Base-by-base conservation (phyloP, 768 basidiomycete species). In the Coprinopsis marcescibilis region DNA sequence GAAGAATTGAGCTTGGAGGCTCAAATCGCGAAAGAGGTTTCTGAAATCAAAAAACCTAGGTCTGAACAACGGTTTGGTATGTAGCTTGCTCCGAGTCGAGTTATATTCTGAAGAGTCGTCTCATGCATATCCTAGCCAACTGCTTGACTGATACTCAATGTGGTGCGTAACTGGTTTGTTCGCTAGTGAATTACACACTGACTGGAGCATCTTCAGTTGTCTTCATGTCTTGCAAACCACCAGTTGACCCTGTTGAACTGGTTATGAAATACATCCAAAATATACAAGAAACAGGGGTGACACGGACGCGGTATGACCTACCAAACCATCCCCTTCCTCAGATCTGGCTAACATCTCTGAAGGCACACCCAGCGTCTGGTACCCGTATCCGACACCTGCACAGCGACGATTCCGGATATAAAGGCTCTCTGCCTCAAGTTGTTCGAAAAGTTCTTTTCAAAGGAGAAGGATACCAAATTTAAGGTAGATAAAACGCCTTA, bases 71-170 rank as follows among this genome's bases (percentile, higher is more conserved):
- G 76, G 57, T 88, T 90, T 61, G 75, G 89, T 87, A 55, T 26
- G 58, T 48, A 12, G 49, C 40, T 32, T 23, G 14, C 14, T 46
- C 29, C 15, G 36, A n/a, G 36, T 33, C 29, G 1, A 38, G 15
- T 6, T 15, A 15, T 14, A 20, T 24, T 41, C 26, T 38, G 39
- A 40, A 35, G 36, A 37, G 47, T 41, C 26, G 36, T 13, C 34
- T 36, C 23, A 43, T 48, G 27, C 6, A 23, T 53, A n/a, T 23
- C 35, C 27, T 51, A 92, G 89, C 65, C 4, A 91, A 81, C 57
- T 88, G 83, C 52, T 78, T 80, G 56, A 89, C 87, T 2, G 83
- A 86, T 57, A 90, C 88, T 0, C 76, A 80, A 34, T 92, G 89
- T 47, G 80, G 89, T 90, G 60, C 29, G 74, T 43, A 19, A 40